Evolutionary conservation across 495 filamentous ascomycete species (phyloP).

Genomic region (Lepraria neglecta): DNA sequence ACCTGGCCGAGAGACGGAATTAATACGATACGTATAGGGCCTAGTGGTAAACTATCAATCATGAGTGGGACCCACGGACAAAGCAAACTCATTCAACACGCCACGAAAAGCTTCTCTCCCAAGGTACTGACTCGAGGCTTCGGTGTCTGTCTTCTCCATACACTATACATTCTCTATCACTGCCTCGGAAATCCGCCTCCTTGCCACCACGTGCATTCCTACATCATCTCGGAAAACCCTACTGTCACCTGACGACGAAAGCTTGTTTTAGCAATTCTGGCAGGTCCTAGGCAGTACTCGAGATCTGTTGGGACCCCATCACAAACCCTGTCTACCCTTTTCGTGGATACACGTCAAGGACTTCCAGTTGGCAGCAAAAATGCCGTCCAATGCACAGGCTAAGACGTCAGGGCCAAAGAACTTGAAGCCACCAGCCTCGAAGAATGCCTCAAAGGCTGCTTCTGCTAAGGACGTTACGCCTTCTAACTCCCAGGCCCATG

Average conservation of each 20-base stretch:
- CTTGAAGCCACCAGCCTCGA: constrained; percentile 8
- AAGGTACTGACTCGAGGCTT: background rate
- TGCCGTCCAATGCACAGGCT: constrained; percentile 27
- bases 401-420: constrained; percentile 23
- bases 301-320: background rate
- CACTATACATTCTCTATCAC: background rate
- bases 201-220: background rate
- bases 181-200: background rate
- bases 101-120: background rate
- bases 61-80: constrained; percentile 14
- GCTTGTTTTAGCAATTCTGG: background rate
- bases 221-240: background rate
- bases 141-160: background rate
- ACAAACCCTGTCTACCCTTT: background rate
- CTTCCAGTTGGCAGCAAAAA: constrained; percentile 12
- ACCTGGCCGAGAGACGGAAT: constrained; percentile 4
- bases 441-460: constrained; percentile 6
- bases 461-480: background rate
- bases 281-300: background rate
- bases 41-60: constrained; percentile 5
- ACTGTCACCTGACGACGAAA: background rate
- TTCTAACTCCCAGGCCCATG: background rate
- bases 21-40: constrained; percentile 4
- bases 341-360: background rate
- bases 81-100: constrained; percentile 1